Evolutionary conservation across 306 rosid species (phyloP).

Genomic region (Lathyrus tuberosus): DNA sequence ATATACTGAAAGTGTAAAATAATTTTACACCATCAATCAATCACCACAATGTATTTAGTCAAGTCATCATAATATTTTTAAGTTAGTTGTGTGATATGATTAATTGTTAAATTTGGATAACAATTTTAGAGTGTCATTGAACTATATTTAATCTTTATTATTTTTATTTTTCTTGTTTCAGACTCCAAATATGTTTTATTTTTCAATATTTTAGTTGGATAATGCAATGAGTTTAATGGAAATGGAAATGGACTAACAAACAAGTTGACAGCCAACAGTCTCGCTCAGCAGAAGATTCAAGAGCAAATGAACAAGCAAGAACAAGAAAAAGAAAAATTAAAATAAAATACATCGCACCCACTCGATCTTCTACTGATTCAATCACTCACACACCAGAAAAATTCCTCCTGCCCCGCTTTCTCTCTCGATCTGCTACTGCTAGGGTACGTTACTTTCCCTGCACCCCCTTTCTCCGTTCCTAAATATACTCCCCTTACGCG

Average conservation of each 20-base stretch:
- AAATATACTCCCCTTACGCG: background rate
- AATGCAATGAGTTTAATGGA: background rate
- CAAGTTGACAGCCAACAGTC: background rate
- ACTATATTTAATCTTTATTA: too few species aligned
- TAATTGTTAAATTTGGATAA: too few species aligned
- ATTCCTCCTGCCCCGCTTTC: conserved; percentile 12
- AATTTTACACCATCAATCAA: too few species aligned
- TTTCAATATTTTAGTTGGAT: background rate
- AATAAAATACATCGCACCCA: conserved; percentile 5
- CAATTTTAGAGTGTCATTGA: too few species aligned
- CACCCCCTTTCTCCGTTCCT: background rate
- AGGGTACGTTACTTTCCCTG: background rate
- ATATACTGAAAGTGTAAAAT: too few species aligned
- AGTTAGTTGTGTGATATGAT: too few species aligned
- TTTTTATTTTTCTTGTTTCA: too few species aligned
- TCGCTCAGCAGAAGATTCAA: background rate
- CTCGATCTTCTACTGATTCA: too few species aligned
- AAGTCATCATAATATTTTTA: too few species aligned
- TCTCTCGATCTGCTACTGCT: conserved; percentile 33
- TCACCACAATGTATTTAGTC: too few species aligned
- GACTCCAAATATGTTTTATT: too few species aligned
- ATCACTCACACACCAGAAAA: background rate
- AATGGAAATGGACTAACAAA: conserved; percentile 7
- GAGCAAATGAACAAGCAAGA: background rate
- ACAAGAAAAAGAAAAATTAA: background rate